phyloP scores from a whole-genome alignment of 2,329 filamentous ascomycete genomes.

The Ascochyta clinopodiicola region DNA sequence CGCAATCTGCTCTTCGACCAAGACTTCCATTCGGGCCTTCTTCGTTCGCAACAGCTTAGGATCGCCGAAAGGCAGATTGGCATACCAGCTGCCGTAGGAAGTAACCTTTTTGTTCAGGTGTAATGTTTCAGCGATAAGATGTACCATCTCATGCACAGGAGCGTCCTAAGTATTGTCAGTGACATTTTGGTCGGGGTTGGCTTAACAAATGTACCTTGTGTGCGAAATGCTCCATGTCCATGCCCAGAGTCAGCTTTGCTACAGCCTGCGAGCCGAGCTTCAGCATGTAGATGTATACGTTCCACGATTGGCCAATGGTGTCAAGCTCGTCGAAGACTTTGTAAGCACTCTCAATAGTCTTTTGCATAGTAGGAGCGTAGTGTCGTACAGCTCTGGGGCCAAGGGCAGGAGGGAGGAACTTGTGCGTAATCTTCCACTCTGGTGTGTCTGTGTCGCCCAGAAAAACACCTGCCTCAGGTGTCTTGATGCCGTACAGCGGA shows the following conservation, averaged over 20 bases:
- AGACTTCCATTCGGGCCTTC: conserved; percentile 24
- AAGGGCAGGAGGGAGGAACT: conserved; percentile 66
- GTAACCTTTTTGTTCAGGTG: conserved; percentile 66
- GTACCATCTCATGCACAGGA: conserved; percentile 60
- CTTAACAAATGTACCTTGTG: conserved; percentile 1
- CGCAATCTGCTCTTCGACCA: conserved; percentile 26
- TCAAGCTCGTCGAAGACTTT: conserved; percentile 58
- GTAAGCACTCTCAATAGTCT: conserved; percentile 59
- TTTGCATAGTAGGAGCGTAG: conserved; percentile 66
- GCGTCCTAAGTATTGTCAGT: conserved; percentile 45
- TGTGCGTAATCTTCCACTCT: conserved; percentile 62
- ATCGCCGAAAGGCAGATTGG: conserved; percentile 64
- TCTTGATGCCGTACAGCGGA: conserved; percentile 43
- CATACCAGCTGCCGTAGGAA: conserved; percentile 63
- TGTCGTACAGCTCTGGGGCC: conserved; percentile 67
- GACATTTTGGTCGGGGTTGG: no score
- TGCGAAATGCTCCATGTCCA: conserved; percentile 56
- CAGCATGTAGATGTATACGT: conserved; percentile 59
- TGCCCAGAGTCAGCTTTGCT: conserved; percentile 53
- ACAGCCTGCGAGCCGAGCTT: conserved; percentile 55
- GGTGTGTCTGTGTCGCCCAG: conserved; percentile 58
- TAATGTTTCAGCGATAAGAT: conserved; percentile 58
- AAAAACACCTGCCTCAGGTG: conserved; percentile 40
- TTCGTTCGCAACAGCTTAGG: conserved; percentile 45
- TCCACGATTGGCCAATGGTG: conserved; percentile 52